A percentile compares a stretch with the other conserved stretches of the same genome.
These are phyloP conservation scores for Raffaelea arxii DNA, from an alignment of 2,329 filamentous ascomycete species.

Conservation along the genomic window DNA sequence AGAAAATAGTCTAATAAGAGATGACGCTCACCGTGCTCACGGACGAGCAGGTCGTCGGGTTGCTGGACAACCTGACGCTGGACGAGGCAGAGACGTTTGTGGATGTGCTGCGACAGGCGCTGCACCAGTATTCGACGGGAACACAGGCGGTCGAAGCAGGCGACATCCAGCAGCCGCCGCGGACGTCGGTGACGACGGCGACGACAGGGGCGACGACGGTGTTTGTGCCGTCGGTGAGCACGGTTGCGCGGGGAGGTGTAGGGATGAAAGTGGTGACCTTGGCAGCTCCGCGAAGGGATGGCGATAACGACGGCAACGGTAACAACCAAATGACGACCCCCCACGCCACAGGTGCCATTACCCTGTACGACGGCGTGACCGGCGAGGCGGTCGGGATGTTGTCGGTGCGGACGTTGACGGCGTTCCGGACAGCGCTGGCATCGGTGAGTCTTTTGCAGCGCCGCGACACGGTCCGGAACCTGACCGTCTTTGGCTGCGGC, in stretches of 20 bases:
- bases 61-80: conserved; percentile 42
- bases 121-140: conserved; percentile 53
- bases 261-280: conserved; percentile 67
- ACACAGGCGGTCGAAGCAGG: conserved; percentile 32
- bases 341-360: conserved; percentile 56
- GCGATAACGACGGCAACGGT: conserved; percentile 16
- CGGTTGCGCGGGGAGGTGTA: conserved; percentile 50
- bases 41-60: conserved; percentile 42
- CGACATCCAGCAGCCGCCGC: conserved; percentile 45
- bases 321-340: conserved; percentile 19
- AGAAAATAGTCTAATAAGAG: neutral
- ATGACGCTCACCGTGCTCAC: conserved; percentile 52
- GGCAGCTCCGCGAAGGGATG: conserved; percentile 32
- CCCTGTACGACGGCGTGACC: conserved; percentile 53
- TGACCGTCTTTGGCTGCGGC: conserved; percentile 81
- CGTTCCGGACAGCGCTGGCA: conserved; percentile 68
- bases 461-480: conserved; percentile 60
- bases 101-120: conserved; percentile 36
- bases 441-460: conserved; percentile 56
- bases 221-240: conserved; percentile 67
- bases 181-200: conserved; percentile 37
- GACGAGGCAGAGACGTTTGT: conserved; percentile 45
- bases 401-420: conserved; percentile 65
- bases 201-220: conserved; percentile 49
- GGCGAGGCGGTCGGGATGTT: conserved; percentile 59